These are phyloP conservation scores for Inosperma sp. DNA, from an alignment of 768 basidiomycete species.

Conservation along the genomic window DNA sequence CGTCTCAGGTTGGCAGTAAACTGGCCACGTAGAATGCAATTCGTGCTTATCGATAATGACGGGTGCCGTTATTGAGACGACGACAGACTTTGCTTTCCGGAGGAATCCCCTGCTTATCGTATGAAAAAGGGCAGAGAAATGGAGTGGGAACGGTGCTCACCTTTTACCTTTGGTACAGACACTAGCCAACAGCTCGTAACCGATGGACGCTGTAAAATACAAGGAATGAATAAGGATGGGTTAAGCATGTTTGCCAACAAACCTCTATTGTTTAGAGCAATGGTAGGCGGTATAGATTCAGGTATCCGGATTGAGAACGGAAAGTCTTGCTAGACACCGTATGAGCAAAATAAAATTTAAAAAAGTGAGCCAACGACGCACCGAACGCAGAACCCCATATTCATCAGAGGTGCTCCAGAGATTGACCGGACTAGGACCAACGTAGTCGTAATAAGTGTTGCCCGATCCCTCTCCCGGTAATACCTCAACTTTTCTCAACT, in stretches of 20 bases:
- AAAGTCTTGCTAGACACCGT: constrained; percentile 64
- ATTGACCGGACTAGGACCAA: constrained; percentile 76
- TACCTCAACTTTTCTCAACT: constrained; percentile 86
- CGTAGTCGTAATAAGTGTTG: constrained; percentile 73
- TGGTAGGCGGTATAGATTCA: constrained; percentile 84
- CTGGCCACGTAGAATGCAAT: constrained; percentile 88
- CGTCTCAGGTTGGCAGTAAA: constrained; percentile 74
- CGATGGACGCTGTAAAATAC: constrained; percentile 61
- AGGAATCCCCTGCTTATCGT: constrained; percentile 62
- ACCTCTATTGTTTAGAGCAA: constrained; percentile 76
- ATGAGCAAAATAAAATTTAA: constrained; percentile 8
- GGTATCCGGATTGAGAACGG: constrained; percentile 90
- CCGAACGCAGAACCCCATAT: constrained; percentile 63
- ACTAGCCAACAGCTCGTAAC: constrained; percentile 86
- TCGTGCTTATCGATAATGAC: constrained; percentile 93
- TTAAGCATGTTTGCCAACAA: too few relatives aligned
- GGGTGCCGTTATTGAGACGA: constrained; percentile 59
- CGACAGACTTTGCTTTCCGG: constrained; percentile 69
- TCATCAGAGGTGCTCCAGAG: constrained; percentile 81
- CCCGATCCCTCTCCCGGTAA: constrained; percentile 64
- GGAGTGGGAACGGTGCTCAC: constrained; percentile 35
- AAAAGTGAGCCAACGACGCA: constrained; percentile 32
- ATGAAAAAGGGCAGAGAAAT: constrained; percentile 2
- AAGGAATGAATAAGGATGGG: too few relatives aligned
- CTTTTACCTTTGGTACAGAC: constrained; percentile 84